Evolutionary conservation across 2,329 filamentous ascomycete species (phyloP).

Genomic region (Scolecobasidium constrictum): DNA sequence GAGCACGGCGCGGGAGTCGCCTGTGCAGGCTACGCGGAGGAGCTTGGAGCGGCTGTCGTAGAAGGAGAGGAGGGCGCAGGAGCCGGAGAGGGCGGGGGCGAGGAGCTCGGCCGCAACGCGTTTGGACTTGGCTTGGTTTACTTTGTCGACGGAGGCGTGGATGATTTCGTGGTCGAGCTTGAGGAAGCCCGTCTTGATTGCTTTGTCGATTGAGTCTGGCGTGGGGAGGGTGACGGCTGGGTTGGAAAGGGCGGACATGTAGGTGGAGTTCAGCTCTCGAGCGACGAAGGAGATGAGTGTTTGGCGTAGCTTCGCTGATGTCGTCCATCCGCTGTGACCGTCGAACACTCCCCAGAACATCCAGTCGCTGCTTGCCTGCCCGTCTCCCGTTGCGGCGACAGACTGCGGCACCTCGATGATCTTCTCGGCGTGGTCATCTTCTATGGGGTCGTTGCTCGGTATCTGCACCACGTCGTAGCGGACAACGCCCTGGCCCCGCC

Average conservation of each 20-base stretch:
- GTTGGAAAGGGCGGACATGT: conserved; percentile 59
- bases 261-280: conserved; percentile 83
- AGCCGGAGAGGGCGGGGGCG: conserved; percentile 89
- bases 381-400: conserved; percentile 42
- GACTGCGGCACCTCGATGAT: conserved; percentile 77
- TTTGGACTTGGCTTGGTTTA: conserved; percentile 80
- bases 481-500: conserved; percentile 79
- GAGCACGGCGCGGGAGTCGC: conserved; percentile 89
- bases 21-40: conserved; percentile 87
- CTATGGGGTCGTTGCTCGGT: conserved; percentile 93
- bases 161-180: conserved; percentile 90
- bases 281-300: conserved; percentile 87
- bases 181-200: conserved; percentile 86
- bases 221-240: conserved; percentile 52
- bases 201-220: conserved; percentile 71
- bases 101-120: conserved; percentile 83
- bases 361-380: conserved; percentile 66
- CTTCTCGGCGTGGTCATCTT: conserved; percentile 97
- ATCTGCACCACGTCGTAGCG: conserved; percentile 92
- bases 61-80: conserved; percentile 90
- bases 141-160: conserved; percentile 82
- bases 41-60: conserved; percentile 84
- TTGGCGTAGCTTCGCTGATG: conserved; percentile 89
- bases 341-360: conserved; percentile 99
- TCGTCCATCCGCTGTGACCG: conserved; percentile 96